These are phyloP conservation scores for Aspergillus sp. DNA, from an alignment of 2,329 filamentous ascomycete genomes.

Conservation along the genomic window DNA sequence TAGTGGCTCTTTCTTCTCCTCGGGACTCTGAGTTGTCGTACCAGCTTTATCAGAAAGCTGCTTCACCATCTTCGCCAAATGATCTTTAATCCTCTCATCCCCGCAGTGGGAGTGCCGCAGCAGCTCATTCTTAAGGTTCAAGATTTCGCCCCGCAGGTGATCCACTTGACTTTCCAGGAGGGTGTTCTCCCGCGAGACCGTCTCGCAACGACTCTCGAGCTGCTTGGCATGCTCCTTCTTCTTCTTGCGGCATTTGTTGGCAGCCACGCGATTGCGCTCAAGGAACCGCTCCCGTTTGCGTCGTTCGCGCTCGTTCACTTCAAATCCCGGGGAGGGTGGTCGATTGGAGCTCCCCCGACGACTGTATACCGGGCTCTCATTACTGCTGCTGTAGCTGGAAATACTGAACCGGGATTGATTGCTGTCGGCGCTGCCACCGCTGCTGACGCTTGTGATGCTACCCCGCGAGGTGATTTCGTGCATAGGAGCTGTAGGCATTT, in stretches of 20 bases:
- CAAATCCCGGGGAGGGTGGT: neutral
- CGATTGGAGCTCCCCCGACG: neutral
- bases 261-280: constrained; percentile 61
- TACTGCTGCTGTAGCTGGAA: neutral
- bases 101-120: constrained; percentile 43
- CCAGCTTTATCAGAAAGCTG: constrained; percentile 12
- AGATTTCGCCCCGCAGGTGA: constrained; percentile 38
- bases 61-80: constrained; percentile 42
- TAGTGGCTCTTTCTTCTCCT: neutral
- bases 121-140: constrained; percentile 44
- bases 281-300: constrained; percentile 54
- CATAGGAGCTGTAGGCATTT: neutral
- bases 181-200: constrained; percentile 38
- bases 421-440: neutral
- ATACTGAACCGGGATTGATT: neutral
- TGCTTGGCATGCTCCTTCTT: constrained; percentile 60
- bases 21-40: neutral
- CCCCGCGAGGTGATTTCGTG: constrained; percentile 5
- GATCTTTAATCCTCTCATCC: constrained; percentile 40
- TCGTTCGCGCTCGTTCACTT: neutral
- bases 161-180: constrained; percentile 36
- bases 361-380: neutral
- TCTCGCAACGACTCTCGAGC: constrained; percentile 47
- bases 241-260: constrained; percentile 63
- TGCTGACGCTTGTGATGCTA: neutral